Conservation (phyloP, 805 yeast species). For the Pichia ethanolica region DNA sequence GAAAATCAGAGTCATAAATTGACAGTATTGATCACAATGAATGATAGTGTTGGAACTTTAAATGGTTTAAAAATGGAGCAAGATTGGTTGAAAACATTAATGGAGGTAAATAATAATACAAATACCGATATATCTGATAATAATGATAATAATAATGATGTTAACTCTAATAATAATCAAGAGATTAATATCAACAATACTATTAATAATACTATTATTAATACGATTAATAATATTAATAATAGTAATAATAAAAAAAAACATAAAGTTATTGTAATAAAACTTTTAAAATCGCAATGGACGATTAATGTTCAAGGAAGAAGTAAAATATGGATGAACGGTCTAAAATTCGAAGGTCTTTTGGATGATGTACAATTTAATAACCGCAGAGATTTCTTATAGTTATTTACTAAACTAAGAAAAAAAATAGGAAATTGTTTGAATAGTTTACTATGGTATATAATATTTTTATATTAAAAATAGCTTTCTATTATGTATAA, state of each 20-base stretch:
- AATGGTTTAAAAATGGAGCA: constrained; percentile 24
- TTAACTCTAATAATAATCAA: too few species aligned
- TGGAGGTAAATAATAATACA: constrained; percentile 1
- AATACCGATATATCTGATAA: constrained; percentile 24
- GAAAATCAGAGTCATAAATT: constrained; percentile 11
- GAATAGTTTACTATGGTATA: too few species aligned
- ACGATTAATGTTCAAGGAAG: constrained; percentile 18
- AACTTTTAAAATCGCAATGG: constrained; percentile 39
- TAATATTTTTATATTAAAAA: too few species aligned
- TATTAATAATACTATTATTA: too few species aligned
- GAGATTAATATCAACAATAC: too few species aligned
- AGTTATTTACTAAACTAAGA: not conserved
- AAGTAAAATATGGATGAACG: constrained; percentile 21
- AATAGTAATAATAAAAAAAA: not conserved
- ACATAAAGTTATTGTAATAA: constrained; percentile 31
- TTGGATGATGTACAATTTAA: constrained; percentile 20
- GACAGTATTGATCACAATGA: constrained; percentile 16
- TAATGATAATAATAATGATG: not conserved
- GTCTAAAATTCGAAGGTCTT: constrained; percentile 22
- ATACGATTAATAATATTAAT: not conserved
- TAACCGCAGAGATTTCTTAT: constrained; percentile 19
- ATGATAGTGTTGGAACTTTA: constrained; percentile 16
- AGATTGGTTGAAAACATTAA: constrained; percentile 21
- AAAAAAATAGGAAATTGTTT: too few species aligned
- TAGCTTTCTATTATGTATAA: too few species aligned